phyloP scores from a whole-genome alignment of 257 asterid species.

The Haberlea rhodopensis region DNA sequence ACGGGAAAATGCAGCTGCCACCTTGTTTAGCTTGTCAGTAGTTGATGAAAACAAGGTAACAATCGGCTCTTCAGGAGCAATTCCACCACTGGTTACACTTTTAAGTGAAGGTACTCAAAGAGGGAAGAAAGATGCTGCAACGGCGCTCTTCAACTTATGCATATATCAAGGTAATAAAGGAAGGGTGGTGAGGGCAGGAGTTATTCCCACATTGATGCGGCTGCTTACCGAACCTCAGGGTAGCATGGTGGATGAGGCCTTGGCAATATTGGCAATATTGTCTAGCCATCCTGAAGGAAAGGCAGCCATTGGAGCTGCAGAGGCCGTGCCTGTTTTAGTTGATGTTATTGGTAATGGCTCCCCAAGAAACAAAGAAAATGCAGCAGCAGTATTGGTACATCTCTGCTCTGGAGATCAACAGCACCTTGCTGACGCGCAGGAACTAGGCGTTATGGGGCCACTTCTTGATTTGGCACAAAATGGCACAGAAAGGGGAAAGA shows the following conservation, averaged over 20 bases:
- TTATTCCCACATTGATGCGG: constrained; percentile 71
- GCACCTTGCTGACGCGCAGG: constrained; percentile 62
- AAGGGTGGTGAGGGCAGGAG: constrained; percentile 90
- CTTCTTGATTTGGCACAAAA: constrained; percentile 62
- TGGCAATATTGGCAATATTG: constrained; percentile 86
- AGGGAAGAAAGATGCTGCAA: constrained; percentile 94
- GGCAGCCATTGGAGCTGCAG: constrained; percentile 73
- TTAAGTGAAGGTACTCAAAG: constrained; percentile 76
- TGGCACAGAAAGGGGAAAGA: constrained; percentile 86
- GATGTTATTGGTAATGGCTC: constrained; percentile 71
- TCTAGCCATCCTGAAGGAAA: constrained; percentile 85
- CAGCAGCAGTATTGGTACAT: constrained; percentile 88
- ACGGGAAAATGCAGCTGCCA: constrained; percentile 92
- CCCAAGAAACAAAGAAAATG: constrained; percentile 80
- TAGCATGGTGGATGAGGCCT: constrained; percentile 82
- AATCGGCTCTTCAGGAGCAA: constrained; percentile 81
- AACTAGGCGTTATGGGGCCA: constrained; percentile 70
- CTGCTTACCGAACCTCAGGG: constrained; percentile 79
- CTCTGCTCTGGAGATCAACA: constrained; percentile 77
- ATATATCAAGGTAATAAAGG: constrained; percentile 96
- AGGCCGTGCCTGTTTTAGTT: constrained; percentile 74
- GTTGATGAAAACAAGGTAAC: constrained; percentile 82
- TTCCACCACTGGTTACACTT: constrained; percentile 74
- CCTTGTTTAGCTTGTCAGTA: constrained; percentile 90
- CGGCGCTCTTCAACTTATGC: constrained; percentile 87